Base-by-base conservation (phyloP, 495 filamentous ascomycete genomes). In the Chaetomium cochliodes region DNA sequence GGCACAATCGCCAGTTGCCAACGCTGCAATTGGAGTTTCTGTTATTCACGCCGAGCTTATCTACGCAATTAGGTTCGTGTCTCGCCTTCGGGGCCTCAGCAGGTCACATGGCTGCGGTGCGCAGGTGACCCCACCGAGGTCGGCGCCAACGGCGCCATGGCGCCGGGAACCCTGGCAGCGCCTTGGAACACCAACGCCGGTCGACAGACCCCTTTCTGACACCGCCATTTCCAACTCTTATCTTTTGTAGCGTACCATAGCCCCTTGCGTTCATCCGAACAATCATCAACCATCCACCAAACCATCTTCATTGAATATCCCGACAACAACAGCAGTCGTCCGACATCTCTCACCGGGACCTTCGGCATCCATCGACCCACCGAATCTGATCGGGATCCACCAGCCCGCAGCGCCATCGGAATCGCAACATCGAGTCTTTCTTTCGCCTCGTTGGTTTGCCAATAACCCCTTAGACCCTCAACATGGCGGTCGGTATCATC, bases 51-150 rank as follows among this genome's bases (percentile, higher is more conserved):
- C 13, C 22, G 13, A 58, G 53, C 13, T 20, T 7, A 58, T 54
- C 22, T 5, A n/a, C 39, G 63, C 37, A 37, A n/a, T n/a, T 59
- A 20, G 20, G n/a, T 15, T 9, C 15, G 22, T 53, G 58, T 62
- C 25, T 37, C 46, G n/a, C 22, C 18, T 39, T 23, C 57, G 44
- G 20, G 58, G 39, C 54, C 25, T 22, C 50, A 20, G 20, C 50
- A 52, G 62, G 68, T 72, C 70, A 72, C 68, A 65, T 68, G 70
- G 60, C 37, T 33, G 55, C 46, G 37, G 39, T 52, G 44, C 37
- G 47, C 56, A 71, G 64, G 54, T 64, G 70, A 71, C 67, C 67
- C 47, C 70, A 73, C 70, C 66, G 65, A 68, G 46, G 64, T 70
- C 68, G 70, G 70, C 57, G 49, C 59, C 52, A 60, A 62, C 68